Conservation (phyloP, 192 early-diverging fungal species). For the Coemansia javaensis region DNA sequence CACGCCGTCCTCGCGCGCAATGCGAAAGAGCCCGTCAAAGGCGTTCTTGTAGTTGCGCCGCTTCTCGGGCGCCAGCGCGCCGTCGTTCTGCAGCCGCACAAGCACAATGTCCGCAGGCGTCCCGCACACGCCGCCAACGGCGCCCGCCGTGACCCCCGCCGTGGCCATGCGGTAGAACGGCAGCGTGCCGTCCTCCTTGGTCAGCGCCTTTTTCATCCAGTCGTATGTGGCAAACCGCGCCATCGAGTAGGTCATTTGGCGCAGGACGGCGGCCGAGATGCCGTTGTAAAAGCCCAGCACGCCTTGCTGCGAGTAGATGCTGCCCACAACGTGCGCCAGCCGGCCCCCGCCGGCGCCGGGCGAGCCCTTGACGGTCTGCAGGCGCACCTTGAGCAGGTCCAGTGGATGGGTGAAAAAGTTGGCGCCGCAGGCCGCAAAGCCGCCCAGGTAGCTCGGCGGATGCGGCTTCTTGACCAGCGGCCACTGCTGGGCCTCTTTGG, state of each 20-base stretch:
- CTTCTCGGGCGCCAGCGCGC: slow-evolving; percentile 56
- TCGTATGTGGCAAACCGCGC: slow-evolving; percentile 77
- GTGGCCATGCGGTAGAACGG: slow-evolving; percentile 45
- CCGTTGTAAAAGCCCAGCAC: slow-evolving; percentile 64
- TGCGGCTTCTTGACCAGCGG: slow-evolving; percentile 41
- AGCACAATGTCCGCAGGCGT: slow-evolving; percentile 80
- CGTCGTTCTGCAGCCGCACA: slow-evolving; percentile 79
- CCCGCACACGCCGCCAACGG: slow-evolving; percentile 63
- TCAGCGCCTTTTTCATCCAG: slow-evolving; percentile 55
- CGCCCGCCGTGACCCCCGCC: slow-evolving; percentile 34
- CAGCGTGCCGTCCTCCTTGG: slow-evolving; percentile 42
- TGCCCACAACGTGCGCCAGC: slow-evolving; percentile 64
- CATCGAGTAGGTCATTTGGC: slow-evolving; percentile 79
- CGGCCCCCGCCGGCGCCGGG: slow-evolving; percentile 17
- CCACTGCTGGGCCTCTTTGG: slow-evolving; percentile 12
- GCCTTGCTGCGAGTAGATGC: slow-evolving; percentile 61
- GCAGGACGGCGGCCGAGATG: slow-evolving; percentile 65
- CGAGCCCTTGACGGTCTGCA: slow-evolving; percentile 76
- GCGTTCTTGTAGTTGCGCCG: slow-evolving; percentile 74
- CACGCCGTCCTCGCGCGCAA: slow-evolving; percentile 72
- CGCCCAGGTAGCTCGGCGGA: slow-evolving; percentile 44
- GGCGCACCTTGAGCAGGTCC: slow-evolving; percentile 84
- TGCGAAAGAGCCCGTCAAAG: slow-evolving; percentile 67
- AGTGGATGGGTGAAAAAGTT: slow-evolving; percentile 72
- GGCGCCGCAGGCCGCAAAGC: slow-evolving; percentile 46